Evolutionary conservation across 2,329 filamentous ascomycete species (phyloP).

Genomic region (Neonectria ditissima): DNA sequence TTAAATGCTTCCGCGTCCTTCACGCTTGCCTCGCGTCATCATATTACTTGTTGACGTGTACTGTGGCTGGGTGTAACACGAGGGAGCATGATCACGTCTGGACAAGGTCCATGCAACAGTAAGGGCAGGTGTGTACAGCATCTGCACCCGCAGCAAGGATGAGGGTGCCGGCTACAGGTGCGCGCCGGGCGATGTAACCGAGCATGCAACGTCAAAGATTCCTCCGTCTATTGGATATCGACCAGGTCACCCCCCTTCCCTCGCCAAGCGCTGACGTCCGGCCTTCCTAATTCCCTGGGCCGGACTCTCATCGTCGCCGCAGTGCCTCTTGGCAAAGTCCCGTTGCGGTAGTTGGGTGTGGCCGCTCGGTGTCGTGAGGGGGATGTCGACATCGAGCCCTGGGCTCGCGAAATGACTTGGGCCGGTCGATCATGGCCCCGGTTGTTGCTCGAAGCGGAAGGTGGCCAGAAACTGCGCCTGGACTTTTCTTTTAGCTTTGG

Average conservation of each 20-base stretch:
- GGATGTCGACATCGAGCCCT: conserved; percentile 30
- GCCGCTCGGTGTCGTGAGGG: conserved; percentile 6
- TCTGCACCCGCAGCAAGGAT: conserved; percentile 3
- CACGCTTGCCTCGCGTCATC: conserved; percentile 8
- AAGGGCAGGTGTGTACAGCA: not conserved
- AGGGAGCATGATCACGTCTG: not conserved
- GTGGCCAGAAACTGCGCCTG: conserved; percentile 38
- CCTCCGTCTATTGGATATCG: not conserved
- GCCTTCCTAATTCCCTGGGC: conserved; percentile 15
- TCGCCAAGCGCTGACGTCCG: conserved; percentile 4
- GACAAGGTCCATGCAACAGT: conserved; percentile 1
- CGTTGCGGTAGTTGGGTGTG: conserved; percentile 11
- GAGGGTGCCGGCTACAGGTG: not conserved
- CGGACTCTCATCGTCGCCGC: not conserved
- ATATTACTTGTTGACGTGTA: conserved; percentile 14
- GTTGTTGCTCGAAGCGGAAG: conserved; percentile 18
- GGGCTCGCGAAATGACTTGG: conserved; percentile 20
- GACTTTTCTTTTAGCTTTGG: conserved; percentile 3
- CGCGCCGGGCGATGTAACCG: conserved; percentile 12
- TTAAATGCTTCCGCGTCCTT: not conserved
- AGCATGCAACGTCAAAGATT: conserved; percentile 9
- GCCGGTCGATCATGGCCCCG: not conserved
- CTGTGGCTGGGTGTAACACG: not conserved
- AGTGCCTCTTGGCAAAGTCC: conserved; percentile 5
- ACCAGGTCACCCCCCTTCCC: not conserved